These are phyloP conservation scores for Lachnellula suecica DNA, from an alignment of 2,329 filamentous ascomycete genomes.

Conservation along the genomic window DNA sequence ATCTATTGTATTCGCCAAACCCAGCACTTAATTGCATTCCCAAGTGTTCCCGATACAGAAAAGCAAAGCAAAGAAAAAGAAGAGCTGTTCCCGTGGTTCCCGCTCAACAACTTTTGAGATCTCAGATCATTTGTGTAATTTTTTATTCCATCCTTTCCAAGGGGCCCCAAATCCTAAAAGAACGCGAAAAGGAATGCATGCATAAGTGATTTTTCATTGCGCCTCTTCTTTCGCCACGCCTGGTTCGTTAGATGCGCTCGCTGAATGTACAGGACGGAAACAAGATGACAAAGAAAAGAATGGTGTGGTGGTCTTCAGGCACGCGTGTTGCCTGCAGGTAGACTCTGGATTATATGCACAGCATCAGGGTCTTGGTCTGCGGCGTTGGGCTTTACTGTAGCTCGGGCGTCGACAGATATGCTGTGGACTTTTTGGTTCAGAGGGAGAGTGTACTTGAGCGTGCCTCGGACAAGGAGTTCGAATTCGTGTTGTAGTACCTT, in stretches of 20 bases:
- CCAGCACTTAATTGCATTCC: too few relatives aligned
- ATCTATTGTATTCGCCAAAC: too few relatives aligned
- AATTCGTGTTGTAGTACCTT: constrained; percentile 88
- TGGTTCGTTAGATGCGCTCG: constrained; percentile 13
- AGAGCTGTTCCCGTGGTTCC: too few relatives aligned
- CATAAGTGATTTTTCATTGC: too few relatives aligned
- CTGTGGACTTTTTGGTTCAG: constrained; percentile 60
- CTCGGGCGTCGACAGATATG: constrained; percentile 58
- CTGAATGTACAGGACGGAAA: constrained; percentile 23
- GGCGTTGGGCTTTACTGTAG: constrained; percentile 58
- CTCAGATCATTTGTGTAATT: too few relatives aligned
- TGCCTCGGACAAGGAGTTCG: constrained; percentile 86
- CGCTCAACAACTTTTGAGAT: too few relatives aligned
- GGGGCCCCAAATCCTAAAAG: too few relatives aligned
- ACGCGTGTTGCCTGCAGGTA: constrained; percentile 6
- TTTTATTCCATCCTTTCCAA: too few relatives aligned
- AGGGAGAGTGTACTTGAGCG: constrained; percentile 76
- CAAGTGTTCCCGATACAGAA: too few relatives aligned
- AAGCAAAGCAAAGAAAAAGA: too few relatives aligned
- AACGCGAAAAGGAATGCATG: too few relatives aligned
- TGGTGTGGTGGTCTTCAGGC: constrained; percentile 11
- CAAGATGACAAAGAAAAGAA: constrained; percentile 25
- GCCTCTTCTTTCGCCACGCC: constrained; percentile 17
- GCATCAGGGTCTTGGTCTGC: constrained; percentile 30
- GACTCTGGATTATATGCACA: constrained; percentile 23